A percentile compares a stretch with the other conserved stretches of the same genome.
Conservation (phyloP, 331 rosid species). For the Acacia concinna region DNA sequence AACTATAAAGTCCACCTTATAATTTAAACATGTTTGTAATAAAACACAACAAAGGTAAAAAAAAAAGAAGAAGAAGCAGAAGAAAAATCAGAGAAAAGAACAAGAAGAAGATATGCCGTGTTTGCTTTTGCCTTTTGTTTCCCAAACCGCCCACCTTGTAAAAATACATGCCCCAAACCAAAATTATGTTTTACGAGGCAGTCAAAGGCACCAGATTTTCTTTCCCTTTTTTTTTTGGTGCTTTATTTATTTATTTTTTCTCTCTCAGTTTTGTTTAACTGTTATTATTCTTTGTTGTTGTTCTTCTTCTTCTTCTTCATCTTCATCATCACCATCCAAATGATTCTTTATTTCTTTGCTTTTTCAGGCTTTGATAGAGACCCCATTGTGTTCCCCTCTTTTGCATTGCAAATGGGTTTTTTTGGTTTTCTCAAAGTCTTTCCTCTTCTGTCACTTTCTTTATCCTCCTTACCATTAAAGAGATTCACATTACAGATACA, state of each 20-base stretch:
- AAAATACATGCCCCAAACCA: constrained; percentile 33
- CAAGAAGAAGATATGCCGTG: constrained; percentile 54
- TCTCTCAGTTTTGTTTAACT: background rate
- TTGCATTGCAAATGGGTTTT: constrained; percentile 22
- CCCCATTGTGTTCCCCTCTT: constrained; percentile 39
- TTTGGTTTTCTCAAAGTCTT: constrained; percentile 57
- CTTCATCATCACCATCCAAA: background rate
- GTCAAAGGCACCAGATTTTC: constrained; percentile 57
- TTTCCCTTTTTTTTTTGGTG: constrained; percentile 25
- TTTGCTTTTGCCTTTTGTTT: constrained; percentile 61
- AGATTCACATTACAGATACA: constrained; percentile 20
- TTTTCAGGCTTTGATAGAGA: constrained; percentile 57
- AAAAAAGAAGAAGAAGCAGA: constrained; percentile 26
- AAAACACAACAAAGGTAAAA: constrained; percentile 32
- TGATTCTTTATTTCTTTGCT: constrained; percentile 43
- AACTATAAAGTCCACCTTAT: background rate
- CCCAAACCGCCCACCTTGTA: constrained; percentile 43
- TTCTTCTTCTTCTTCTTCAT: no score
- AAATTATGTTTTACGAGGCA: constrained; percentile 73
- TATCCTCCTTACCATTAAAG: constrained; percentile 30
- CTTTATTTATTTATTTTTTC: background rate
- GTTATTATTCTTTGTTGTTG: background rate
- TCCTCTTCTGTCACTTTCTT: constrained; percentile 66
- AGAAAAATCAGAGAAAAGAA: constrained; percentile 40
- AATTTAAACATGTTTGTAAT: background rate